A percentile compares a stretch with the other conserved stretches of the same genome.
Conservation (phyloP, 805 yeast genomes). For the Ogataea angusta region DNA sequence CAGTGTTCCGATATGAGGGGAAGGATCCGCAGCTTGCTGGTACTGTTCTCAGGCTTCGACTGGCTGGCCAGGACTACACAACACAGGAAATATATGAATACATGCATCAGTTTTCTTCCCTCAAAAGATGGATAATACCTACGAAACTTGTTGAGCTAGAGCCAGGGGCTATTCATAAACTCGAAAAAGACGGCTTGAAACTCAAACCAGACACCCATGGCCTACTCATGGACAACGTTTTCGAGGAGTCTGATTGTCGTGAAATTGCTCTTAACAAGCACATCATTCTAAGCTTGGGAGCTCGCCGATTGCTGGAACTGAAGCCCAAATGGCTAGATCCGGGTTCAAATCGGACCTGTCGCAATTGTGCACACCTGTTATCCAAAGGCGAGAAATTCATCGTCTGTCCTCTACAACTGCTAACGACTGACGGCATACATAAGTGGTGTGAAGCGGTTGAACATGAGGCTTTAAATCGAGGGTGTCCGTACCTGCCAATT, state of each 20-base stretch:
- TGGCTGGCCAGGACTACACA: constrained; percentile 34
- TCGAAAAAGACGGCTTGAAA: background rate
- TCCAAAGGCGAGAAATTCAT: constrained; percentile 32
- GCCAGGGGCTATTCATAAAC: background rate
- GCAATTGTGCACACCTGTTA: constrained; percentile 43
- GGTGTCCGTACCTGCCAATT: background rate
- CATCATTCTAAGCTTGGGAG: constrained; percentile 18
- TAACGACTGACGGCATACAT: constrained; percentile 31
- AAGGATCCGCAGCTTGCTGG: constrained; percentile 28
- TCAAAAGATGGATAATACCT: constrained; percentile 18
- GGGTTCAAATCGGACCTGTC: constrained; percentile 36
- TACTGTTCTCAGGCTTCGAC: constrained; percentile 38
- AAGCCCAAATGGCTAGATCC: constrained; percentile 53
- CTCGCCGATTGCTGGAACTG: constrained; percentile 35
- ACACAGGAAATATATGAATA: constrained; percentile 42
- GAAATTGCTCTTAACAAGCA: constrained; percentile 26
- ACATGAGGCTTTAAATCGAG: constrained; percentile 2
- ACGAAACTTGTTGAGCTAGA: constrained; percentile 14
- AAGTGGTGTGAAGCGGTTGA: constrained; percentile 34
- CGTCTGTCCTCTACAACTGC: constrained; percentile 40
- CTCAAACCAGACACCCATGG: constrained; percentile 21
- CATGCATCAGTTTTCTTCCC: constrained; percentile 19
- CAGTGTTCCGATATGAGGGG: constrained; percentile 42
- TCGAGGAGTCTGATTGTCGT: constrained; percentile 2
- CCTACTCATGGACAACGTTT: constrained; percentile 28